Evolutionary conservation across 495 filamentous ascomycete genomes (phyloP).

Genomic region (Elasticomyces elasticus): DNA sequence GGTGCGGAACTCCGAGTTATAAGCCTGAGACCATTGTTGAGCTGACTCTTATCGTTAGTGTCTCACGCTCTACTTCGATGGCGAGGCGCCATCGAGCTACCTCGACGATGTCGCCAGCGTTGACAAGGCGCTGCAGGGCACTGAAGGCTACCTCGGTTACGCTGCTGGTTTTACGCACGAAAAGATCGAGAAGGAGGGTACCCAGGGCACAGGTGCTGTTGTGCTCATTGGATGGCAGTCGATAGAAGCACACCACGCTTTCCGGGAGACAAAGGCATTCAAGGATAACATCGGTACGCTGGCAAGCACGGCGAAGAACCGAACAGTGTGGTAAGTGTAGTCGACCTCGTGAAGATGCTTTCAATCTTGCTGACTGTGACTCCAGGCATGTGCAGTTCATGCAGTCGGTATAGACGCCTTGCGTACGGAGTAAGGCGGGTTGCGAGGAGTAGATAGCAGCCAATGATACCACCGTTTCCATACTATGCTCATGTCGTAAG

Average conservation of each 20-base stretch:
- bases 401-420: neutral
- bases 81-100: constrained; percentile 11
- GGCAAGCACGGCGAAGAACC: constrained; percentile 14
- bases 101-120: constrained; percentile 7
- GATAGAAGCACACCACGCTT: constrained; percentile 17
- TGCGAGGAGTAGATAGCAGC: neutral
- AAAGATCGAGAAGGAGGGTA: constrained; percentile 18
- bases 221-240: constrained; percentile 14
- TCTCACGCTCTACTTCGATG: constrained; percentile 20
- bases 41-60: neutral
- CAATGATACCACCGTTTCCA: neutral
- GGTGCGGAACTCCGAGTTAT: neutral
- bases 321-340: constrained; percentile 15
- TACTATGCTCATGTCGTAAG: neutral
- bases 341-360: too few relatives aligned
- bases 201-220: constrained; percentile 17
- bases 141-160: neutral
- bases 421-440: neutral
- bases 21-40: neutral
- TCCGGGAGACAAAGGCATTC: constrained; percentile 13
- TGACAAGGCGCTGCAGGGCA: constrained; percentile 4
- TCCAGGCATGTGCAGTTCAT: constrained; percentile 6
- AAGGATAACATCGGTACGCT: constrained; percentile 21
- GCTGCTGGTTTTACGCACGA: constrained; percentile 17
- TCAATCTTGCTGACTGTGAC: neutral